Conservation (phyloP, 495 filamentous ascomycete species). For the Geoglossum glabrum region DNA sequence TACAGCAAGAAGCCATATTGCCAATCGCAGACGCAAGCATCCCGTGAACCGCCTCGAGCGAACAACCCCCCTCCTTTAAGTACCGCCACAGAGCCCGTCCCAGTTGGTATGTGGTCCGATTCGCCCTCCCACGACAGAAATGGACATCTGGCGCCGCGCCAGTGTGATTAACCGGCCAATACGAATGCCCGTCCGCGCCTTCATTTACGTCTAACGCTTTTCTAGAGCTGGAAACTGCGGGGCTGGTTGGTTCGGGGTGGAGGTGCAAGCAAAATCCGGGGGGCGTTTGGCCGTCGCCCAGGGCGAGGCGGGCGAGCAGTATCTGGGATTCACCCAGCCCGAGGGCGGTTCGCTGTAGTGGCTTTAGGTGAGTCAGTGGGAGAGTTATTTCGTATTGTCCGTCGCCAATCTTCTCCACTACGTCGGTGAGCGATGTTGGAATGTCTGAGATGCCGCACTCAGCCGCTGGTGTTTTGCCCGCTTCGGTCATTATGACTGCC, state of each 20-base stretch:
- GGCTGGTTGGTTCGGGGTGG: slow-evolving; percentile 1
- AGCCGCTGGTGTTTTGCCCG: too few species aligned
- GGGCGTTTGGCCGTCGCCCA: background rate
- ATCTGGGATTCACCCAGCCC: background rate
- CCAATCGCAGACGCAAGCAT: slow-evolving; percentile 1
- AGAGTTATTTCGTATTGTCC: slow-evolving; percentile 12
- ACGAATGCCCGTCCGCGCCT: too few species aligned
- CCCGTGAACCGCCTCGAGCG: slow-evolving; percentile 5
- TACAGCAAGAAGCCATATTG: slow-evolving; percentile 7
- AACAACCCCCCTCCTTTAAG: slow-evolving; percentile 2
- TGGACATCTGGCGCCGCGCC: too few species aligned
- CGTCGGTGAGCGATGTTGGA: slow-evolving; percentile 6
- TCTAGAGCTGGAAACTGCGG: slow-evolving; percentile 7
- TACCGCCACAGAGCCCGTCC: background rate
- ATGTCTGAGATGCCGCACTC: too few species aligned
- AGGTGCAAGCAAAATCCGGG: slow-evolving; percentile 14
- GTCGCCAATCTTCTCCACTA: slow-evolving; percentile 7
- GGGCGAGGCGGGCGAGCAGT: too few species aligned
- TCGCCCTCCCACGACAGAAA: too few species aligned
- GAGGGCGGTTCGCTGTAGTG: slow-evolving; percentile 6
- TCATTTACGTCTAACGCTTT: background rate
- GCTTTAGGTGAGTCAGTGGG: slow-evolving; percentile 7
- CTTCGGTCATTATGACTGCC: too few species aligned
- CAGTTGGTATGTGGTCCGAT: too few species aligned
- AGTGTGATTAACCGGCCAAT: too few species aligned